Conservation (phyloP, 768 basidiomycete genomes). For the Pleurotus pulmonarius region DNA sequence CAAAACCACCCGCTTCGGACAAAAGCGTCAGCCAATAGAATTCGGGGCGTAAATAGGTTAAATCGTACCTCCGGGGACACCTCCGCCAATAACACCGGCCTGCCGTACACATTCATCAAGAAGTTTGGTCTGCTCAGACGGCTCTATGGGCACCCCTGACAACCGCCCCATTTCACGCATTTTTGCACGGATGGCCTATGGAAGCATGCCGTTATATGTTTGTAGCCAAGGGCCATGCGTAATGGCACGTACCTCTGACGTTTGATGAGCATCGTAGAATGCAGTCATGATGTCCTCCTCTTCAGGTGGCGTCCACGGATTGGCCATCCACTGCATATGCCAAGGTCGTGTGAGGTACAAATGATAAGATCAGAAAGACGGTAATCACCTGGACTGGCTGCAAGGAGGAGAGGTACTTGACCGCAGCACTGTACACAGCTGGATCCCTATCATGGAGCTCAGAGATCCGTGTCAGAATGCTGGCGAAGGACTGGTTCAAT, state of each 20-base stretch:
- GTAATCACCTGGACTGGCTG: conserved; percentile 53
- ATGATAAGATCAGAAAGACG: not conserved
- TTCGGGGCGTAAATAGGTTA: not conserved
- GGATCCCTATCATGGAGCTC: conserved; percentile 44
- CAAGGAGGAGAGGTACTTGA: conserved; percentile 60
- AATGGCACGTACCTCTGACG: conserved; percentile 48
- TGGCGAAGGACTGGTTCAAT: conserved; percentile 57
- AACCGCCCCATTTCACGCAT: conserved; percentile 84
- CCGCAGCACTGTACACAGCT: conserved; percentile 46
- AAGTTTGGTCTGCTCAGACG: conserved; percentile 78
- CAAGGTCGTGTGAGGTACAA: conserved; percentile 6
- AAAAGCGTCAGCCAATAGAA: not conserved
- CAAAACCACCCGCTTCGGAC: conserved; percentile 86
- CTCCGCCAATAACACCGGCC: conserved; percentile 88
- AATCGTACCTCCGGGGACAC: conserved; percentile 88
- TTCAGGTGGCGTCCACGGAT: conserved; percentile 43
- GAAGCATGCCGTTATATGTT: too few relatives aligned
- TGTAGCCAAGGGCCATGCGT: too few relatives aligned
- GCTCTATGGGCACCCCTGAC: conserved; percentile 86
- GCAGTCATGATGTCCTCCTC: conserved; percentile 45
- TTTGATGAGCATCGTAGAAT: conserved; percentile 54
- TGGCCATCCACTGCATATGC: conserved; percentile 50
- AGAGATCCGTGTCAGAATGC: conserved; percentile 48
- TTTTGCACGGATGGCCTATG: conserved; percentile 66
- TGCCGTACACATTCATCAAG: conserved; percentile 73